A percentile compares a stretch with the other conserved stretches of the same genome.
Evolutionary conservation across 176 grass and related monocot species (phyloP).

Genomic region (Bromus sterilis): DNA sequence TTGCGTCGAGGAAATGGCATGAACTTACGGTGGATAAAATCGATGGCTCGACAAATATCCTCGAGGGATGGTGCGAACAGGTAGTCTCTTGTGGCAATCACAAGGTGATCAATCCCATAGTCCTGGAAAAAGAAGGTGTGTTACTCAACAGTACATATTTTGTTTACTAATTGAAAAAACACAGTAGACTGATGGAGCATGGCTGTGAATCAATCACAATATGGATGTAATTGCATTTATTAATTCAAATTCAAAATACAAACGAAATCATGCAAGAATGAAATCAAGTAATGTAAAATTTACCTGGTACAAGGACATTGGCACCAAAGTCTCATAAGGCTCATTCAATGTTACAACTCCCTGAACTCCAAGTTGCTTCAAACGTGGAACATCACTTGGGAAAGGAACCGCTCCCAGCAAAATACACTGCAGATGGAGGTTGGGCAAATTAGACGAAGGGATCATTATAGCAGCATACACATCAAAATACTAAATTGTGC

Average conservation of each 20-base stretch:
- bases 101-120: slow-evolving; percentile 77
- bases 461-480: not conserved
- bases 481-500: not conserved
- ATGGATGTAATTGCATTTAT: not conserved
- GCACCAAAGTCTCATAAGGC: slow-evolving; percentile 87
- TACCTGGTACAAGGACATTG: slow-evolving; percentile 80
- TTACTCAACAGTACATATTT: not conserved
- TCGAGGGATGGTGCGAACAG: slow-evolving; percentile 71
- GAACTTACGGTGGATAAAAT: slow-evolving; percentile 89
- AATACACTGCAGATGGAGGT: slow-evolving; percentile 42
- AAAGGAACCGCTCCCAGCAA: slow-evolving; percentile 95
- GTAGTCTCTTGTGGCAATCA: slow-evolving; percentile 97
- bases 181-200: not conserved
- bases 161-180: not conserved
- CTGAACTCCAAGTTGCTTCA: slow-evolving; percentile 69
- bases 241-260: not conserved
- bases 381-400: slow-evolving; percentile 74
- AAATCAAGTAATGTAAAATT: not conserved
- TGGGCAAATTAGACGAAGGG: not conserved
- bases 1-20: not conserved
- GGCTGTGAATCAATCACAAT: not conserved
- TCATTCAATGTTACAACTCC: slow-evolving; percentile 92
- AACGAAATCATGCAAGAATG: not conserved
- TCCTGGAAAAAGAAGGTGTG: slow-evolving; percentile 32
- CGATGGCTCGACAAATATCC: slow-evolving; percentile 78